Conservation (phyloP, 2,329 filamentous ascomycete genomes). For the Corinectria fuckeliana region DNA sequence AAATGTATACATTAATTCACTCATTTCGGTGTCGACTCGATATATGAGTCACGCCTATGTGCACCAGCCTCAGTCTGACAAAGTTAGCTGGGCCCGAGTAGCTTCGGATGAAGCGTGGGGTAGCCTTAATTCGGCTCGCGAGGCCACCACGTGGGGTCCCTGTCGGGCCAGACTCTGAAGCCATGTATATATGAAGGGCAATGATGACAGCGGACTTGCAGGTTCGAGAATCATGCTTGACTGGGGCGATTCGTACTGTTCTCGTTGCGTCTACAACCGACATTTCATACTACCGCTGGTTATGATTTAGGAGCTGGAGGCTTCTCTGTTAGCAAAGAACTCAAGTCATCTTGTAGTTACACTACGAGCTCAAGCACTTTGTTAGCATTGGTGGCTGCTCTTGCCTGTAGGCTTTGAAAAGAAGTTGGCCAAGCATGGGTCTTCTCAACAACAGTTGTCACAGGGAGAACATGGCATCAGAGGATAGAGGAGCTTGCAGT, state of each 20-base stretch:
- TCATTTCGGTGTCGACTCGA: neutral
- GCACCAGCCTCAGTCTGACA: neutral
- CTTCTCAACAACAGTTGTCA: neutral
- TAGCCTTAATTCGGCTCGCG: neutral
- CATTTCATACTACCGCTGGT: neutral
- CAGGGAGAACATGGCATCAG: too few species aligned
- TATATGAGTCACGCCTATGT: conserved; percentile 2
- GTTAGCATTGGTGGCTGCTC: neutral
- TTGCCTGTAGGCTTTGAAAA: neutral
- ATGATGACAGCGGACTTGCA: neutral
- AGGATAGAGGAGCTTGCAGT: neutral
- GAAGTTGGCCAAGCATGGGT: neutral
- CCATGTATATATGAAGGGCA: too few species aligned
- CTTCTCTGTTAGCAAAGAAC: neutral
- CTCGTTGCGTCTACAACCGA: too few species aligned
- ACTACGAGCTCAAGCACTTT: neutral
- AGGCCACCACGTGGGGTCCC: neutral
- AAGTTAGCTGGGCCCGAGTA: neutral
- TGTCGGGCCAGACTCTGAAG: neutral
- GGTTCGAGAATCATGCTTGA: neutral
- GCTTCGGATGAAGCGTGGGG: neutral
- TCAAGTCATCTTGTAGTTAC: neutral
- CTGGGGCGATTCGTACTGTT: too few species aligned
- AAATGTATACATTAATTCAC: neutral
- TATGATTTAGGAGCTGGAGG: neutral